Evolutionary conservation across 306 rosid genomes (phyloP).

Genomic region (Astragalus membranaceus): DNA sequence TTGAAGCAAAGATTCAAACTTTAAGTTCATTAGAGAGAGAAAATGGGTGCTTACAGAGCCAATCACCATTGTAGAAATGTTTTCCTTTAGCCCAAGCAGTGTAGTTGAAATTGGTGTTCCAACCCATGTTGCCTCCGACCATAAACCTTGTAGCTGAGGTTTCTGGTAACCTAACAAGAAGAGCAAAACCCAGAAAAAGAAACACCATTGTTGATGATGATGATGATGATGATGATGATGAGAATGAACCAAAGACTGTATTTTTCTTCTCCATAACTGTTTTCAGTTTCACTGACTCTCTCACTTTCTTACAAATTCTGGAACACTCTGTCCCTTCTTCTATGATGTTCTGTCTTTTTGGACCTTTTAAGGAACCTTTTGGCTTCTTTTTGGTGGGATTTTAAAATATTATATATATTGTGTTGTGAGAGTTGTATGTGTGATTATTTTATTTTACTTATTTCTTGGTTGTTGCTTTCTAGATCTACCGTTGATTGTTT

Average conservation of each 20-base stretch:
- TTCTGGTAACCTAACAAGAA: constrained; percentile 41
- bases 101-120: constrained; percentile 69
- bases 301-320: constrained; percentile 16
- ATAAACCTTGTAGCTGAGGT: constrained; percentile 50
- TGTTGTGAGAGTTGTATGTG: background rate
- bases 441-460: background rate
- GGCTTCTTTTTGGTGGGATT: background rate
- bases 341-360: constrained; percentile 14
- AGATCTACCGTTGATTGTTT: constrained; percentile 24
- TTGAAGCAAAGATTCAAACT: background rate
- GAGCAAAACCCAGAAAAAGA: constrained; percentile 22
- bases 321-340: constrained; percentile 30
- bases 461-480: constrained; percentile 16
- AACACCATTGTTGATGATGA: constrained; percentile 27
- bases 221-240: too few relatives aligned
- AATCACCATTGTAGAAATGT: constrained; percentile 87
- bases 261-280: constrained; percentile 30
- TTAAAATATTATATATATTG: background rate
- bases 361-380: constrained; percentile 18
- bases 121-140: constrained; percentile 64
- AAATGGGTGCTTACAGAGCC: constrained; percentile 63
- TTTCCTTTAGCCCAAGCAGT: constrained; percentile 61
- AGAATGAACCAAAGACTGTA: constrained; percentile 8
- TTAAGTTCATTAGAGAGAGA: background rate
- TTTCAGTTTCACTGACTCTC: background rate